A percentile compares a stretch with the other conserved stretches of the same genome.
These are phyloP conservation scores for Leccinellum albellum DNA, from an alignment of 768 basidiomycete genomes.

Conservation along the genomic window DNA sequence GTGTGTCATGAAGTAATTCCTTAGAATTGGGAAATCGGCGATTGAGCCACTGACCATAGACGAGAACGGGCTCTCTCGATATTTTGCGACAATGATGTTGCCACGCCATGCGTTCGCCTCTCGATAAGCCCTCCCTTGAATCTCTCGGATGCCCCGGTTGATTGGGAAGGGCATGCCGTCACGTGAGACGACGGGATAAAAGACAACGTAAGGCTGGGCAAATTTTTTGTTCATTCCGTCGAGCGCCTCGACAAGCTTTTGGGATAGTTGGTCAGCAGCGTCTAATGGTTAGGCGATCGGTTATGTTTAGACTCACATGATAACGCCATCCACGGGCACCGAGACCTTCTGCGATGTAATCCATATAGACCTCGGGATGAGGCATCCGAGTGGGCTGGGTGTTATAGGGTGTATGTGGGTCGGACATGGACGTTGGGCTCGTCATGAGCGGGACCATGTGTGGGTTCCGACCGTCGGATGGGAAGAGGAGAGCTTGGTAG, in stretches of 20 bases:
- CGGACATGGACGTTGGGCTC: constrained; percentile 47
- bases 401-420: constrained; percentile 43
- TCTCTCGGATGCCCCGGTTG: constrained; percentile 72
- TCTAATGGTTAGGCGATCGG: constrained; percentile 13
- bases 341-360: constrained; percentile 73
- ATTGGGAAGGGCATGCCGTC: constrained; percentile 81
- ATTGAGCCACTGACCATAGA: constrained; percentile 71
- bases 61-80: constrained; percentile 41
- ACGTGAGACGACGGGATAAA: constrained; percentile 71
- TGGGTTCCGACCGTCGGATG: constrained; percentile 72
- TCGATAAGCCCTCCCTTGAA: constrained; percentile 59
- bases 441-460: constrained; percentile 73
- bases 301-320: constrained; percentile 45
- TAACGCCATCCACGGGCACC: constrained; percentile 70
- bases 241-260: constrained; percentile 66
- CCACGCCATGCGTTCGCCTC: constrained; percentile 75
- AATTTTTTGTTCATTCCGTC: constrained; percentile 81
- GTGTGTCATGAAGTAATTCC: constrained; percentile 74
- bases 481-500: constrained; percentile 74
- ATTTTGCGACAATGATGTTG: constrained; percentile 77
- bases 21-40: constrained; percentile 78
- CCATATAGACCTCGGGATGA: constrained; percentile 84
- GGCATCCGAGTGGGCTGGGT: constrained; percentile 59
- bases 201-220: constrained; percentile 74
- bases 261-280: constrained; percentile 14